Conservation (phyloP, 2,329 filamentous ascomycete genomes). For the Eutypa lata region DNA sequence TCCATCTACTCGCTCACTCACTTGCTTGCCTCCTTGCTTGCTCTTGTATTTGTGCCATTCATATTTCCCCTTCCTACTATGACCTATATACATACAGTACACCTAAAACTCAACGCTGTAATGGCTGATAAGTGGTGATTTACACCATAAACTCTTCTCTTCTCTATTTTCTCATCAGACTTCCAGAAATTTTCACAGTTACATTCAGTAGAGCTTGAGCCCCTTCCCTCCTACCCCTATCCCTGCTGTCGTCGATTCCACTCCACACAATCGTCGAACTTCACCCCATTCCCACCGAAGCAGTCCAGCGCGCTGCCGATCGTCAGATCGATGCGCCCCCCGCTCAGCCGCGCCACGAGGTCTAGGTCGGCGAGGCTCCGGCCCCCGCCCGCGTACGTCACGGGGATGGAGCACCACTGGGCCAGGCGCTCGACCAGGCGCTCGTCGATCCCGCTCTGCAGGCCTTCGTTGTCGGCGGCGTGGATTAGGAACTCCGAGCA, state of each 20-base stretch:
- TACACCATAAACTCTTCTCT: too few relatives aligned
- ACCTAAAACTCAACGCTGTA: too few relatives aligned
- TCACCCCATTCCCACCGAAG: slow-evolving; percentile 85
- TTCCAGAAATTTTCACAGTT: too few relatives aligned
- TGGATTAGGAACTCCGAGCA: slow-evolving; percentile 97
- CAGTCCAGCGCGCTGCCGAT: slow-evolving; percentile 96
- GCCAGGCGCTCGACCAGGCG: slow-evolving; percentile 73
- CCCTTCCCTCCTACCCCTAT: too few relatives aligned
- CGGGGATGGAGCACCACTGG: slow-evolving; percentile 77
- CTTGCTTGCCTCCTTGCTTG: background rate
- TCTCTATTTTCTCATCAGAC: too few relatives aligned
- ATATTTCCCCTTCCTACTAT: too few relatives aligned
- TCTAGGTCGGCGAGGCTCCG: slow-evolving; percentile 79
- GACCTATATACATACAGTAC: background rate
- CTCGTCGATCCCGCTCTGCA: slow-evolving; percentile 89
- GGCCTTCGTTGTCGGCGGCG: slow-evolving; percentile 91
- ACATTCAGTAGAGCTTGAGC: too few relatives aligned
- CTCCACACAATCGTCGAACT: slow-evolving; percentile 80
- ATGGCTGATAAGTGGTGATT: too few relatives aligned
- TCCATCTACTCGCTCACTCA: background rate
- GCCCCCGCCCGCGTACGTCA: slow-evolving; percentile 96
- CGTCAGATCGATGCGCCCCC: slow-evolving; percentile 83
- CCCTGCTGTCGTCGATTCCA: slow-evolving; percentile 66
- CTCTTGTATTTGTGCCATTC: too few relatives aligned
- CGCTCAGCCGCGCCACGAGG: slow-evolving; percentile 73